Evolutionary conservation across 225 moss, liverwort and hornwort species (phyloP).

Genomic region (Straminergon stramineum): DNA sequence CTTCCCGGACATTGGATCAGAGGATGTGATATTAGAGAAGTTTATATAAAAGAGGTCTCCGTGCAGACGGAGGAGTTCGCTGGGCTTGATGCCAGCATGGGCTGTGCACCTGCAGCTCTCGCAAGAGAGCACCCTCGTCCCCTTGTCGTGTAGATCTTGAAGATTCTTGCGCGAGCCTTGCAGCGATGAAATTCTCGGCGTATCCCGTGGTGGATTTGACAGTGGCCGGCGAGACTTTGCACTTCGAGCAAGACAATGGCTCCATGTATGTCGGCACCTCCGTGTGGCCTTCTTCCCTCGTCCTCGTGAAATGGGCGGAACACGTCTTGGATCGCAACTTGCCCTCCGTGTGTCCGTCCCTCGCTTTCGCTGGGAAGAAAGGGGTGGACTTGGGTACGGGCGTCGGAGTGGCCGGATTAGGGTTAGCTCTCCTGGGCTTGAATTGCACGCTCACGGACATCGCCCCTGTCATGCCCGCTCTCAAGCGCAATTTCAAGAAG

Average conservation of each 20-base stretch:
- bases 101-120: neutral
- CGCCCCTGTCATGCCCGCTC: conserved; percentile 68
- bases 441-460: conserved; percentile 71
- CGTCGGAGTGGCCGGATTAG: conserved; percentile 72
- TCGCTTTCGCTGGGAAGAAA: conserved; percentile 25
- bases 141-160: neutral
- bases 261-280: conserved; percentile 83
- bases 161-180: neutral
- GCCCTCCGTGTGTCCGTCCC: conserved; percentile 14
- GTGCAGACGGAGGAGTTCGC: neutral
- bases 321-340: conserved; percentile 16
- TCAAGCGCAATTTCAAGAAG: conserved; percentile 81
- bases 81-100: neutral
- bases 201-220: conserved; percentile 74
- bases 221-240: conserved; percentile 54
- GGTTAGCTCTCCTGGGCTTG: conserved; percentile 55
- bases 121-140: neutral
- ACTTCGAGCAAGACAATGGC: conserved; percentile 82
- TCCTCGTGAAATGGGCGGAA: conserved; percentile 68
- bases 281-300: conserved; percentile 70
- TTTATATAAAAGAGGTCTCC: rapidly evolving
- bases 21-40: neutral
- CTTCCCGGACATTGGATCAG: no score
- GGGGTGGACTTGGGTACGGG: conserved; percentile 76
- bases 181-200: conserved; percentile 51